Evolutionary conservation across 2,329 filamentous ascomycete genomes (phyloP), one percentile per base, ranked within the genome.

Genomic region (Aspergillus candidus): DNA sequence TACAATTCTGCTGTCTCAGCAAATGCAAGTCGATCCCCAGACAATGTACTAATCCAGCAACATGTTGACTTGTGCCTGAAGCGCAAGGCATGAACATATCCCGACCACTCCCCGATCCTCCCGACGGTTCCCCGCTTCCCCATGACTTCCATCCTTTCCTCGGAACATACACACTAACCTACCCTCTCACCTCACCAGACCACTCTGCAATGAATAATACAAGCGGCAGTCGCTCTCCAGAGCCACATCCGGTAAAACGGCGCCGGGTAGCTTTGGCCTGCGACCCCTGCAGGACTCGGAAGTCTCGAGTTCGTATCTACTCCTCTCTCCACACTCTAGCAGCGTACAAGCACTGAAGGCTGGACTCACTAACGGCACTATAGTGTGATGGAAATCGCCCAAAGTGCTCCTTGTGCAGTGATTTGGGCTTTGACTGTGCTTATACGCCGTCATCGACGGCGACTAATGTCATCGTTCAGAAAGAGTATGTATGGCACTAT

Each of bases 311-410:
- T 35, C 13, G 38, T 41, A 10, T 27, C 22, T 27, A 27, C 15
- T 15, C 15, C 15, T 15, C 15, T 18, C 22, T 10, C 22, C 10
- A 5, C 4, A 6, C 8, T 6, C n/a, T 1, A 7, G 4, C 15
- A 14, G 4, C 8, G 8, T 6, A 38, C 15, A 13, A 12, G 18
- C 12, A 15, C 1, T 30, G 0, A 5, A n/a, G 4, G 14, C 18
- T 5, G 4, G 6, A 18, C 3, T 18, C n/a, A 11, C 27, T 38
- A 37, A 27, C n/a, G 22, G 14, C 6, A n/a, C 32, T n/a, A 17
- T 49, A 71, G 59, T 74, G 72, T 42, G 69, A 74, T 56, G 70
- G 71, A 10, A 50, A 49, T 10, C 60, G 67, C 14, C 72, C 72
- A 11, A 63, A 62, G 35, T 74, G 71, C 47, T 65, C 64, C n/a